Percentiles rank a stretch among this genome's conserved stretches.
Evolutionary conservation across 2,329 filamentous ascomycete species (phyloP).

Genomic region (Alternaria ethzedia): DNA sequence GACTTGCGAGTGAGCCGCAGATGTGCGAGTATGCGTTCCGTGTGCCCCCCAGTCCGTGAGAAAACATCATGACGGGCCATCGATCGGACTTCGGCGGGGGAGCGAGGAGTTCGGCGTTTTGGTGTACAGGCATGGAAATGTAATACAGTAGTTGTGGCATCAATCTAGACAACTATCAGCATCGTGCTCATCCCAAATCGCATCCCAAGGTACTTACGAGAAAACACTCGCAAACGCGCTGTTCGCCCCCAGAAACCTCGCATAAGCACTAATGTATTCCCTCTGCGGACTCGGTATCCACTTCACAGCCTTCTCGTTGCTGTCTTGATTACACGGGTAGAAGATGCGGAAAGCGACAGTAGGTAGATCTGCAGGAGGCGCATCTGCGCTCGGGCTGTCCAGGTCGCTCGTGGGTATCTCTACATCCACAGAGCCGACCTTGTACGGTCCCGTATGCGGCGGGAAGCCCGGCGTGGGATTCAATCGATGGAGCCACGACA

Average conservation of each 20-base stretch:
- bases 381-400: slow-evolving; percentile 57
- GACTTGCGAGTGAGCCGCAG: slow-evolving; percentile 77
- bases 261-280: slow-evolving; percentile 76
- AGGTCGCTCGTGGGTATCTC: slow-evolving; percentile 72
- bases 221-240: slow-evolving; percentile 53
- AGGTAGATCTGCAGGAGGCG: slow-evolving; percentile 60
- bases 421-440: slow-evolving; percentile 79
- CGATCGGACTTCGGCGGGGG: slow-evolving; percentile 56
- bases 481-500: slow-evolving; percentile 55
- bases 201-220: slow-evolving; percentile 36
- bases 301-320: slow-evolving; percentile 64
- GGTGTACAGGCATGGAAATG: slow-evolving; percentile 73
- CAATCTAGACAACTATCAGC: slow-evolving; percentile 54
- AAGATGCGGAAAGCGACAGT: slow-evolving; percentile 84
- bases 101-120: slow-evolving; percentile 70
- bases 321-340: slow-evolving; percentile 64
- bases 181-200: background rate
- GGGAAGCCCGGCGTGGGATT: slow-evolving; percentile 77
- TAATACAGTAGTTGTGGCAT: slow-evolving; percentile 76
- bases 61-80: slow-evolving; percentile 87
- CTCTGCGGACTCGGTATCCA: slow-evolving; percentile 83
- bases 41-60: slow-evolving; percentile 81
- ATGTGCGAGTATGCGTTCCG: slow-evolving; percentile 87
- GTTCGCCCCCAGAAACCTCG: slow-evolving; percentile 74
- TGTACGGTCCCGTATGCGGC: slow-evolving; percentile 76